Percentiles rank a stretch among this genome's conserved stretches.
Evolutionary conservation across 139 green algal species (phyloP).

Genomic region (Micractinium conductrix): DNA sequence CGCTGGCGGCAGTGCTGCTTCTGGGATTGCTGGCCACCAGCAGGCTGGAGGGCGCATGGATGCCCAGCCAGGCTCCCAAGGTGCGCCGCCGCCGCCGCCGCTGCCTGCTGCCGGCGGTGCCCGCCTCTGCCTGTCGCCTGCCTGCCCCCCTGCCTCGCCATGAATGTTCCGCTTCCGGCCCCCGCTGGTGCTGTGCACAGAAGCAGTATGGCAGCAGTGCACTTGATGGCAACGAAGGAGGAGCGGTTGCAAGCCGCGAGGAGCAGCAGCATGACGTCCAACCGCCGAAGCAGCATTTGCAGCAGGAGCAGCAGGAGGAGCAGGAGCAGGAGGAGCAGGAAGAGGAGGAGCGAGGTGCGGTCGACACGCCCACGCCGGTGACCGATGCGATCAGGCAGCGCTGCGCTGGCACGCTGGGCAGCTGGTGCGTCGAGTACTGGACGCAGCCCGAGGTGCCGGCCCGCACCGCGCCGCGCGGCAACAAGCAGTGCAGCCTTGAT

Average conservation of each 20-base stretch:
- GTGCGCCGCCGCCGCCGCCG: neutral
- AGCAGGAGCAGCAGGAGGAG: neutral
- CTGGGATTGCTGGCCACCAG: neutral
- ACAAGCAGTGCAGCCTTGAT: conserved; percentile 25
- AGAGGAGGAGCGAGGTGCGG: neutral
- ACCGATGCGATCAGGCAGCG: neutral
- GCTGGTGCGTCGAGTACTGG: conserved; percentile 12
- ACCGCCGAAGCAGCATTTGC: neutral
- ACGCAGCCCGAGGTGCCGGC: conserved; percentile 5
- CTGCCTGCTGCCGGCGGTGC: neutral
- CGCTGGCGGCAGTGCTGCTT: neutral
- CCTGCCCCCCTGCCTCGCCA: no score
- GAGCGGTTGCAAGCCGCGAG: no score
- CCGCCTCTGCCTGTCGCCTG: no score
- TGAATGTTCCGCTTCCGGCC: no score
- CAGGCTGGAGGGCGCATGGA: neutral
- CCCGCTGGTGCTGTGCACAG: no score
- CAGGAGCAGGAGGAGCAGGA: neutral
- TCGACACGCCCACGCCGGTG: neutral
- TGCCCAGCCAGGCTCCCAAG: neutral
- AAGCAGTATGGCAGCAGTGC: no score
- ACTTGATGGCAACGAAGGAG: no score
- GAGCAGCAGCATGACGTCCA: no score
- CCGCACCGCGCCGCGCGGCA: neutral
- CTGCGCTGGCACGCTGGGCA: conserved; percentile 11